Evolutionary conservation across 345 rosid species (phyloP), one percentile per base, ranked within the genome.

Genomic region (Hypericum perforatum): DNA sequence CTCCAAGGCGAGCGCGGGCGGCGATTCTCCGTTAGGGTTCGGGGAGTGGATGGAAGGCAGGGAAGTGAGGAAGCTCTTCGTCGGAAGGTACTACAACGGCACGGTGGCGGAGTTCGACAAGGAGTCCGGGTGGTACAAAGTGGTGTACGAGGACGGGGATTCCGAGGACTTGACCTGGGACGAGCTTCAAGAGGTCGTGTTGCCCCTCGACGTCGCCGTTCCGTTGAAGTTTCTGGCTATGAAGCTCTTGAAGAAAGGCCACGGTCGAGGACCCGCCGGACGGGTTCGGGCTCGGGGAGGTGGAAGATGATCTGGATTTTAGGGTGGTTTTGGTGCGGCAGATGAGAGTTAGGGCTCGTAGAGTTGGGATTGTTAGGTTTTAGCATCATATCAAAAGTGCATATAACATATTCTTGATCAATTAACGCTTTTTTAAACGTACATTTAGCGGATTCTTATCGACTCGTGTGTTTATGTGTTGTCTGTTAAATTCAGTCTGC

Each of bases 41-140:
- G 95, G 96, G n/a, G 81, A 75, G 56, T 87, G 98, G 96, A 53
- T 91, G 56, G 84, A 74, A 67, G 98, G 95, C 49, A 81, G 98
- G 67, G 70, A 79, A 65, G 92, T 86, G 40, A 63, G 38, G 45
- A 91, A 84, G 58, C 54, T 73, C 67, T 87, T 87, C 54, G 77
- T 63, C 41, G 78, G 65, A 6, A 48, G 16, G 7, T 74, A 74
- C 64, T 85, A 73, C 63, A 40, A 62, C 5, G 96, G 98, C 5
- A 70, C 44, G 0, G 90, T 91, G 54, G 60, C 43, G 11, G 73
- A 68, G 72, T 86, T 76, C 53, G 92, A 91, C 68, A 79, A 72
- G 68, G 85, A 76, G 43, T 59, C 63, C 9, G 81, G 82, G 2
- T 87, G 98, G 98, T 82, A 87, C 48, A 79, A 75, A 67, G 92